phyloP scores from a whole-genome alignment of 1,284 basidiomycete species.

The Malassezia psittaci region DNA sequence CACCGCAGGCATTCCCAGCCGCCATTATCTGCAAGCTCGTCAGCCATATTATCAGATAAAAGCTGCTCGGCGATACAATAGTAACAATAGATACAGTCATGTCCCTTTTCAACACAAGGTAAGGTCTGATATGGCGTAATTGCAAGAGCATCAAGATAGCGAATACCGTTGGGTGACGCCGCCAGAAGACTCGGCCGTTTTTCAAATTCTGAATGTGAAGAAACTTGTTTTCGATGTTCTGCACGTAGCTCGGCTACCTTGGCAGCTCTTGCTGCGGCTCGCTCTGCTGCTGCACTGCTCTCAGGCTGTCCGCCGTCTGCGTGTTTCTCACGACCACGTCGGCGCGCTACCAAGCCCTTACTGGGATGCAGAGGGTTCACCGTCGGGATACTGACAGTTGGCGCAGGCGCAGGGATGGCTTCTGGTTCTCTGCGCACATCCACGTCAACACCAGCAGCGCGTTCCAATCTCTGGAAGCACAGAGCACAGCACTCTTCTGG shows the following conservation, averaged over 20 bases:
- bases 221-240: neutral
- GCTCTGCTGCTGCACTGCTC: neutral
- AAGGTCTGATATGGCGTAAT: constrained; percentile 37
- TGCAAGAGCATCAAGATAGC: constrained; percentile 33
- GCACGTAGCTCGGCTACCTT: constrained; percentile 3
- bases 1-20: constrained; percentile 46
- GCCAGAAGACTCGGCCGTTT: constrained; percentile 11
- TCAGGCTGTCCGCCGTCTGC: neutral
- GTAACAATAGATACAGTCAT: constrained; percentile 39
- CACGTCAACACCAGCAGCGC: constrained; percentile 21
- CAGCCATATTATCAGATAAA: constrained; percentile 37
- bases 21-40: constrained; percentile 28
- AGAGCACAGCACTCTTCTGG: constrained; percentile 36
- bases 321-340: neutral
- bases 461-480: constrained; percentile 36
- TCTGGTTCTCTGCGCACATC: constrained; percentile 7
- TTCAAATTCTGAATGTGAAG: neutral
- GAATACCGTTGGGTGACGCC: constrained; percentile 29
- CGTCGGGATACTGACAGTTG: constrained; percentile 1
- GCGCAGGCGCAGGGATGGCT: neutral
- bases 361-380: constrained; percentile 30
- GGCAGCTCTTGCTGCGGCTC: neutral
- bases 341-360: neutral
- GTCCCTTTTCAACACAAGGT: constrained; percentile 24
- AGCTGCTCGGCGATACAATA: constrained; percentile 38